Percentiles rank a stretch among this genome's conserved stretches.
phyloP scores from a whole-genome alignment of 345 rosid species.

The Murraya paniculata region DNA sequence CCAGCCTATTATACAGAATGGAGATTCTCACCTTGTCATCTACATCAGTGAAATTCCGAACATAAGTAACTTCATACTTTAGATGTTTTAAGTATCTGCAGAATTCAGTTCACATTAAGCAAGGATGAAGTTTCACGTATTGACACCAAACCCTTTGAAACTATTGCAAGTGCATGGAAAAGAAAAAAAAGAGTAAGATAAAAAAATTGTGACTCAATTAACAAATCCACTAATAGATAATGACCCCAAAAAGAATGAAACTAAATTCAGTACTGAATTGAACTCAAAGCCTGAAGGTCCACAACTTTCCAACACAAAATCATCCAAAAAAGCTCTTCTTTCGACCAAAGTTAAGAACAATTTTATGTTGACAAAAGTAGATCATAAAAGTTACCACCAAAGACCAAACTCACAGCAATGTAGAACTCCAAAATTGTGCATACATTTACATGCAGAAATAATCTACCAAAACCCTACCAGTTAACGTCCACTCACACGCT shows the following conservation, averaged over 20 bases:
- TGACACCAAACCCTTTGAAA: not conserved
- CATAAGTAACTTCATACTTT: conserved; percentile 72
- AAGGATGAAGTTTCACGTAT: not conserved
- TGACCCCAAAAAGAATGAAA: not conserved
- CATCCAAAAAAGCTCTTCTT: not conserved
- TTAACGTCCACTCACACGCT: not conserved
- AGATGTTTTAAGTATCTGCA: conserved; percentile 69
- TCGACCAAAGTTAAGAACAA: not conserved
- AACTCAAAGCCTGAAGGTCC: not conserved
- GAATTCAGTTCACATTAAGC: conserved; percentile 13
- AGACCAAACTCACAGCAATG: not conserved
- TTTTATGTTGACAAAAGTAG: not conserved
- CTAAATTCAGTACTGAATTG: not conserved
- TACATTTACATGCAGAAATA: not conserved
- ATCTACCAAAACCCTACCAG: not conserved
- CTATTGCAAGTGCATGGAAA: not conserved
- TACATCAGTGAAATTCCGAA: conserved; percentile 86
- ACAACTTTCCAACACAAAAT: not conserved
- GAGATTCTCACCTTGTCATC: conserved; percentile 73
- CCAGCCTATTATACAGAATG: not conserved
- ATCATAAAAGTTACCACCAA: not conserved
- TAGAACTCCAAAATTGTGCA: not conserved
- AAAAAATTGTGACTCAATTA: not conserved
- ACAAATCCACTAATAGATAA: not conserved
- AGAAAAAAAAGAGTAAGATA: not conserved